Evolutionary conservation across 108 stramenopile genomes (phyloP), one percentile per base, ranked within the genome.

Genomic region (Schizochytrium sp.): DNA sequence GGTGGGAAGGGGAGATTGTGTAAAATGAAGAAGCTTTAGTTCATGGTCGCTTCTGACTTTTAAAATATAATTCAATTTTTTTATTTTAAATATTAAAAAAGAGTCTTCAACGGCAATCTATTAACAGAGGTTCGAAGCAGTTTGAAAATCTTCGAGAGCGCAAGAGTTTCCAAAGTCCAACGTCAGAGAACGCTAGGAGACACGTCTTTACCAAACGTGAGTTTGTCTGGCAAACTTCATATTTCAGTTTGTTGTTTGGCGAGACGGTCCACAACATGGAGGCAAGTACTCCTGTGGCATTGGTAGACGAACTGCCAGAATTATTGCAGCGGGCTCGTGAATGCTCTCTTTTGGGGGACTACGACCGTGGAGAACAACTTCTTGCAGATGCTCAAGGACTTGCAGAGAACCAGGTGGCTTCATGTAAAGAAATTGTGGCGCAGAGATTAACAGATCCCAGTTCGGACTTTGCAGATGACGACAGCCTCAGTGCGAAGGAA

Each of bases 391-490:
- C 50, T 5, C 47, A 19, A 10, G 28, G 50, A 55, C 45, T 83
- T 5, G 76, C 76, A 12, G 3, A 83, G 53, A 5, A 17, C 15
- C 76, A 83, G 15, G 50, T 83, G 2, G 76, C 47, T 13, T 49
- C 76, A 53, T 83, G 76, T 53, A 55, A 42, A 10, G 55, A 83
- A 3, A 83, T 83, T 83, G 76, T 53, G 10, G 76, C 76, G 76
- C 76, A 83, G 28, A n/a, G 76, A 46, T 5, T 17, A 5, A 2
- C 28, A 38, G 76, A 83, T 2, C 28, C 64, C 19, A 44, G 44
- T 69, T 38, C 7, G 0, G 19, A 28, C 1, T 38, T 44, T 44
- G 64, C 40, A 1, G 64, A 38, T 0, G 12, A 13, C 44, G 64
- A 69, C 28, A 44, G 44, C 64, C 64, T 69, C 5, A 28, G 19